Evolutionary conservation across 306 rosid species (phyloP), one percentile per base, ranked within the genome.

Genomic region (Lathyrus tuberosus): DNA sequence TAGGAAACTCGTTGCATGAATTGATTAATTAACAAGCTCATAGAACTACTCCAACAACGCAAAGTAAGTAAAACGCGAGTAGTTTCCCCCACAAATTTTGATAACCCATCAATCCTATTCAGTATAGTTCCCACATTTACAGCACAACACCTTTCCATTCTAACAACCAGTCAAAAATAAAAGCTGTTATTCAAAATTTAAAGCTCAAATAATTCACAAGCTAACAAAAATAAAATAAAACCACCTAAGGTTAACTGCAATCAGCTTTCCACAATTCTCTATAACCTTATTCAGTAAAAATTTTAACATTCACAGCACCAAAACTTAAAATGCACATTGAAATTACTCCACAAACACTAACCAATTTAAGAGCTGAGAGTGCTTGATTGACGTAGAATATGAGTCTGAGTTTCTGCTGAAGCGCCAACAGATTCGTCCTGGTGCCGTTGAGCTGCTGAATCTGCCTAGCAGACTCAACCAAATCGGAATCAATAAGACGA

Each of bases 321-420:
- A n/a, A 7, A 52, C 3, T 28, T 41, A 42, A 16, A 26, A 12
- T 9, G 17, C 69, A n/a, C 33, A 33, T 57, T 5, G 17, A 24
- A 31, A 35, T 8, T 35, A 35, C 10, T 35, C 40, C 40, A 35
- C 40, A 7, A 35, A 35, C 10, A 35, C 40, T 35, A 35, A 94
- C 99, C 97, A 95, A 72, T 84, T 89, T 87, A 54, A 95, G 96
- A 62, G 99, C 96, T 6, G 97, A 89, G 43, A 95, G 86, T 16
- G 99, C 96, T 79, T 95, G 99, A 72, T 86, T 95, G 72, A 95
- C 99, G 35, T 91, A 91, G 49, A 95, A 77, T 17, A 95, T 95
- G 47, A 95, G 99, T 84, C 84, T 86, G 67, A 95, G 84, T 59
- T 95, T 95, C 80, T 87, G 96, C 59, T 84, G 89, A 73, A 91